Conservation (phyloP, 495 filamentous ascomycete genomes). For the Cairneyella variabilis region DNA sequence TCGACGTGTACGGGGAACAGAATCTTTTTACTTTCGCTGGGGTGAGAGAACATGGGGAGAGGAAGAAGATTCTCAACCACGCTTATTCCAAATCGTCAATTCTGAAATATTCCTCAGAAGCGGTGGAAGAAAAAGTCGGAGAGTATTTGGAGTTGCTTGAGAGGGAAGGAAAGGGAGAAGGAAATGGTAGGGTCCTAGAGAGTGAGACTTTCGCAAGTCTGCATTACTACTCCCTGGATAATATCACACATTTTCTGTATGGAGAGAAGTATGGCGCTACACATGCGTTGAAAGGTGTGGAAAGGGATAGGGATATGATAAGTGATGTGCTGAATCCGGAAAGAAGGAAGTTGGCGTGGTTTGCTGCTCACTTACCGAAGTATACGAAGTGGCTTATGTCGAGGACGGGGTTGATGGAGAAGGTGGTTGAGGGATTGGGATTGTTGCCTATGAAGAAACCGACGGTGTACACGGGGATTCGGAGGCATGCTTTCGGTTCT, state of each 20-base stretch:
- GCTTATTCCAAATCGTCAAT: conserved; percentile 37
- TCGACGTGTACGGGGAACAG: conserved; percentile 34
- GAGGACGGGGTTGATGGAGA: conserved; percentile 25
- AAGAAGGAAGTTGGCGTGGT: conserved; percentile 33
- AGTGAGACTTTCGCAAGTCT: conserved; percentile 34
- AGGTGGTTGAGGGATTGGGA: conserved; percentile 9
- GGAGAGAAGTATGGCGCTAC: conserved; percentile 28
- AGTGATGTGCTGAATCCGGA: conserved; percentile 31
- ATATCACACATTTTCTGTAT: conserved; percentile 35
- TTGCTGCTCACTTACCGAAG: conserved; percentile 30
- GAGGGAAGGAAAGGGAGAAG: no score
- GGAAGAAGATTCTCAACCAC: conserved; percentile 38
- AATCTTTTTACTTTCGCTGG: conserved; percentile 36
- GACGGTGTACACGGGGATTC: conserved; percentile 34
- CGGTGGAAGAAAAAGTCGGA: conserved; percentile 30
- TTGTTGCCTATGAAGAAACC: conserved; percentile 34
- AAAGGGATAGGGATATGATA: conserved; percentile 28
- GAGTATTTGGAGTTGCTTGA: conserved; percentile 30
- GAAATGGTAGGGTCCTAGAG: conserved; percentile 1
- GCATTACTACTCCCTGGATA: conserved; percentile 40
- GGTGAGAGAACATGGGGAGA: conserved; percentile 28
- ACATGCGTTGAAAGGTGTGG: conserved; percentile 18
- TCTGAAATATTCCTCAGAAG: conserved; percentile 19
- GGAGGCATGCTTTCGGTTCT: conserved; percentile 27
- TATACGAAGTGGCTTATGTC: conserved; percentile 34